Evolutionary conservation across 768 basidiomycete genomes (phyloP).

Genomic region (Amanita pallidorosea): DNA sequence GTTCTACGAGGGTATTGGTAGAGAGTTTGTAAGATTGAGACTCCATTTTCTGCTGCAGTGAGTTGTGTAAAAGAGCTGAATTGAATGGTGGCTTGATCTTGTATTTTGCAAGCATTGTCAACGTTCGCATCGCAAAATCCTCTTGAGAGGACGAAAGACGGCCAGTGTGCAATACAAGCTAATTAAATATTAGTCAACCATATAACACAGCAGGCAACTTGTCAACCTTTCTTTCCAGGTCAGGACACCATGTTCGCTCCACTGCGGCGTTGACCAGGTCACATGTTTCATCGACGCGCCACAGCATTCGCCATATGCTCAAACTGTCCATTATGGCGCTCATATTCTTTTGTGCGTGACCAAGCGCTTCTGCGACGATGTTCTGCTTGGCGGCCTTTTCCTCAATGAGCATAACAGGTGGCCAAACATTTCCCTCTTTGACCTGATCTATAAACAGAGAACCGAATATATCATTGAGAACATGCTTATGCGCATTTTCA

Average conservation of each 20-base stretch:
- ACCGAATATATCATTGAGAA: constrained; percentile 28
- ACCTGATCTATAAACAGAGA: not conserved
- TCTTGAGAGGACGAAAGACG: constrained; percentile 38
- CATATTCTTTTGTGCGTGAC: constrained; percentile 25
- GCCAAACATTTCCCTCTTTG: constrained; percentile 1
- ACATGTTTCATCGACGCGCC: constrained; percentile 36
- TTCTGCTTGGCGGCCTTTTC: constrained; percentile 9
- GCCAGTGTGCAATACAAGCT: constrained; percentile 63
- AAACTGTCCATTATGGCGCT: constrained; percentile 28
- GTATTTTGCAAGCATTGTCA: not conserved
- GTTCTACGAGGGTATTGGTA: constrained; percentile 34
- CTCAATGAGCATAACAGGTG: not conserved
- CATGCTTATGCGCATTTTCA: constrained; percentile 25
- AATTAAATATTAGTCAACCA: not conserved
- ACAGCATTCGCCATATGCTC: constrained; percentile 36
- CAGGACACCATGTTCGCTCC: constrained; percentile 29
- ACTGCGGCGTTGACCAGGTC: constrained; percentile 25
- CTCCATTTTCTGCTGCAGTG: constrained; percentile 38
- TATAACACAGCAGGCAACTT: not conserved
- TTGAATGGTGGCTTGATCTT: constrained; percentile 26
- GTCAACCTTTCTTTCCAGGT: constrained; percentile 40
- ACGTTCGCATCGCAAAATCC: constrained; percentile 16
- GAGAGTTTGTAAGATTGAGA: constrained; percentile 36
- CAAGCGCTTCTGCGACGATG: constrained; percentile 25
- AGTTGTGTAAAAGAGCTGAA: constrained; percentile 50